Base-by-base conservation (phyloP, 2,329 filamentous ascomycete genomes). In the Didymella segeticola region DNA sequence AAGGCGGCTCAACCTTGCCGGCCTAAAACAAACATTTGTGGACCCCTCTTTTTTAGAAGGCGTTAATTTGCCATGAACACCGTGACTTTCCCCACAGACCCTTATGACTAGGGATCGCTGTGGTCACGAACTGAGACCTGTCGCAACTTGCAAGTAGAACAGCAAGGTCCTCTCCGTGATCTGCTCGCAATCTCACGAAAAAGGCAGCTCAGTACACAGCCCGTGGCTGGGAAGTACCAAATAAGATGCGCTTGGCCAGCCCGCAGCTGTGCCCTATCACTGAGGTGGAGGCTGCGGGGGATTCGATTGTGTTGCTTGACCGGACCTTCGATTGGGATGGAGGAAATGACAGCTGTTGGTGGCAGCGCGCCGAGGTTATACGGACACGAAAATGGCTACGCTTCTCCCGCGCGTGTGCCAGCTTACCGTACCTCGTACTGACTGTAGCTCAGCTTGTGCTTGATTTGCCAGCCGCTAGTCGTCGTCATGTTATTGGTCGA, bases 21-120 rank as follows among this genome's bases (percentile, higher is more conserved):
- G 39, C 34, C 51, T 54, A 30, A 39, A 45, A 38, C 42, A 36
- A 45, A 29, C 38, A 31, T 33, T n/a, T 25, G 45, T 49, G 51
- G 51, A 45, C 50, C 50, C 50, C 38, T 43, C 38, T 53, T 45
- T 47, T 31, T 33, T 54, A 43, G 43, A n/a, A n/a, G n/a, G n/a
- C n/a, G n/a, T n/a, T n/a, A n/a, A n/a, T n/a, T n/a, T 45, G 45
- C 45, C 33, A 41, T 45, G 33, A 47, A 33, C 51, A 47, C 33
- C 33, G 22, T 42, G 22, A 31, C 31, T 22, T 17, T 30, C 33
- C 29, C 45, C 51, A 36, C 51, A 49, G 39, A 29, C 30, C 17
- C 5, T 27, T 38, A 37, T 12, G 39, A 34, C 51, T 34, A 46
- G 45, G 51, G 34, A 45, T 26, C 45, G 51, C 34, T 41, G 51